These are phyloP conservation scores for Schizosaccharomyces versatilis DNA, from an alignment of 1,139 yeast species.

Conservation along the genomic window DNA sequence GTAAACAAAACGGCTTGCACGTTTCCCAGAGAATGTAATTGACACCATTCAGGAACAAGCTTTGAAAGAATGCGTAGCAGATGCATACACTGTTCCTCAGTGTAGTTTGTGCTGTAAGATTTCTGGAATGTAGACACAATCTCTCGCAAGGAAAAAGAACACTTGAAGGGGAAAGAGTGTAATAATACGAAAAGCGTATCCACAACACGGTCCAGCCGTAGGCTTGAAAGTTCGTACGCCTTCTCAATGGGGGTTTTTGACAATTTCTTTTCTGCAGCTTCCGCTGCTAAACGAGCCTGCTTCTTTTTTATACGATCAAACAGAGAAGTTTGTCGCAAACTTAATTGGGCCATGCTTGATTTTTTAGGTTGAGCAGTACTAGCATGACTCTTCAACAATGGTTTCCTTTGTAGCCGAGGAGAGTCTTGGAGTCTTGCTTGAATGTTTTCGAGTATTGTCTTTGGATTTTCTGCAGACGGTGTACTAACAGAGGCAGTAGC, in stretches of 20 bases:
- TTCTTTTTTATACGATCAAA: background rate
- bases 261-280: background rate
- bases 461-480: too few species aligned
- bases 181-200: background rate
- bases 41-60: background rate
- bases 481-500: too few species aligned
- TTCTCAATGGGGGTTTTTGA: background rate
- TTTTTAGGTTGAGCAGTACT: background rate
- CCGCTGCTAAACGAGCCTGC: background rate
- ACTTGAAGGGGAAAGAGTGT: background rate
- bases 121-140: background rate
- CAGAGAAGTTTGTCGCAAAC: background rate
- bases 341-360: background rate
- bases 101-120: background rate
- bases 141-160: background rate
- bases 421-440: too few species aligned
- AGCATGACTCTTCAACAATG: background rate
- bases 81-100: background rate
- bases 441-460: too few species aligned
- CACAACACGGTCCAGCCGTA: background rate
- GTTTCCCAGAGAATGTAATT: background rate
- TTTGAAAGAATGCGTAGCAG: background rate
- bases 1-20: background rate
- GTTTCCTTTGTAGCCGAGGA: slow-evolving; percentile 7
- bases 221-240: background rate